Percentiles rank a stretch among this genome's conserved stretches.
Evolutionary conservation across 164 flowering plant species (phyloP).

Genomic region (Vitis rupestris): DNA sequence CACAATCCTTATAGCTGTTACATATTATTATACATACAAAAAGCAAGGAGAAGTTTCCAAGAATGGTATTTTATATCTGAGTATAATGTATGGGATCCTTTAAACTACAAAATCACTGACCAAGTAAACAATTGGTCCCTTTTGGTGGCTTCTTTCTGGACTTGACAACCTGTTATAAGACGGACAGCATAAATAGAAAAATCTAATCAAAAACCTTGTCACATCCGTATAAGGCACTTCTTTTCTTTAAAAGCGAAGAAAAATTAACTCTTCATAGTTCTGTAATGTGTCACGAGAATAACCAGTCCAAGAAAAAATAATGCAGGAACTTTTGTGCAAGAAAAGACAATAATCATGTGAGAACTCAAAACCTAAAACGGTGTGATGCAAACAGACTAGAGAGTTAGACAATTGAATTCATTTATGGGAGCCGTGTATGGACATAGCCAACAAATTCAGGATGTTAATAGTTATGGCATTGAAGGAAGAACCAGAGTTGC

Average conservation of each 20-base stretch:
- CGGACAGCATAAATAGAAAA: neutral
- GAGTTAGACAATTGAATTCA: neutral
- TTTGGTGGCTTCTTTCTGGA: neutral
- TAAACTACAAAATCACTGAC: constrained; percentile 4
- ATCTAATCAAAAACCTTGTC: constrained; percentile 9
- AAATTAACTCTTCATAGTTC: neutral
- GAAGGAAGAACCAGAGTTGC: neutral
- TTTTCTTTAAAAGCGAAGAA: constrained; percentile 10
- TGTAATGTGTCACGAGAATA: constrained; percentile 15
- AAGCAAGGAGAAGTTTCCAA: neutral
- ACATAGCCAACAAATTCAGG: neutral
- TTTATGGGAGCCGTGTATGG: neutral
- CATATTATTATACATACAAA: neutral
- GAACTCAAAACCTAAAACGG: neutral
- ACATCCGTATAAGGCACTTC: neutral
- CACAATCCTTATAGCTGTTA: neutral
- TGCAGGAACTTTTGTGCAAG: neutral
- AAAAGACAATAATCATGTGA: neutral
- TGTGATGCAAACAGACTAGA: neutral
- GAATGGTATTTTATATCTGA: no score
- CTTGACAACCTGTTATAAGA: constrained; percentile 2
- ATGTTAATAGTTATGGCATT: neutral
- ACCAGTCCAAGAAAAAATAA: neutral
- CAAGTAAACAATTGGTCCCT: neutral
- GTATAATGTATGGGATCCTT: neutral